Evolutionary conservation across 768 basidiomycete genomes (phyloP), one percentile per base, ranked within the genome.

Genomic region (Punctularia strigosozonata): DNA sequence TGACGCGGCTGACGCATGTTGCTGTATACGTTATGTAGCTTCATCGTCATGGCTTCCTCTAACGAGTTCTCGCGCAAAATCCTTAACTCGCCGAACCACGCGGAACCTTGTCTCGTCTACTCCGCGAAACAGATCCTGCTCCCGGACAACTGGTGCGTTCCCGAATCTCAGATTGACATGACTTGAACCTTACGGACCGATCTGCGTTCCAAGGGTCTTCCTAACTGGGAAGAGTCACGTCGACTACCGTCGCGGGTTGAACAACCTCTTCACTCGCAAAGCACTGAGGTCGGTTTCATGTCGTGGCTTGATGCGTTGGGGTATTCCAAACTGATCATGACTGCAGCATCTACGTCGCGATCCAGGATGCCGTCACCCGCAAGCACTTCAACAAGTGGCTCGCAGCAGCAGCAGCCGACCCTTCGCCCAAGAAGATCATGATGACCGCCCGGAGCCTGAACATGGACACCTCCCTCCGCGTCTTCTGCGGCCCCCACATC

Each of bases 21-120:
- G 3, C 39, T 46, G 33, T 26, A 36, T 12, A 17, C 18, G n/a
- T 19, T 25, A n/a, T 24, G n/a, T 54, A 99, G 95, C 50, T 98
- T 97, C 61, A 98, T 99, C 54, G 95, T 99, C 52, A 92, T 98
- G 77, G 90, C 91, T 18, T 87, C 94, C 6, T 80, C 86, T 3
- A 98, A 90, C 51, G 82, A 94, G 48, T 89, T 77, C 59, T 67
- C 92, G 8, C 83, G 94, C 53, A 97, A 94, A 62, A 92, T 98
- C 49, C 67, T 99, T 55, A 97, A 98, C 66, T 90, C 90, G 4
- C 94, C 95, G 0, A 72, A 62, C 6, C 79, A 86, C 50, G 85
- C 95, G 20, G 92, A 97, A 57, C 95, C 95, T 0, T 94, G 89
- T 54, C 77, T 99, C 14, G 90, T 97, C 21, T 69, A 89, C 47